phyloP scores from a whole-genome alignment of 2,329 filamentous ascomycete genomes.

The Colletotrichum shisoi region DNA sequence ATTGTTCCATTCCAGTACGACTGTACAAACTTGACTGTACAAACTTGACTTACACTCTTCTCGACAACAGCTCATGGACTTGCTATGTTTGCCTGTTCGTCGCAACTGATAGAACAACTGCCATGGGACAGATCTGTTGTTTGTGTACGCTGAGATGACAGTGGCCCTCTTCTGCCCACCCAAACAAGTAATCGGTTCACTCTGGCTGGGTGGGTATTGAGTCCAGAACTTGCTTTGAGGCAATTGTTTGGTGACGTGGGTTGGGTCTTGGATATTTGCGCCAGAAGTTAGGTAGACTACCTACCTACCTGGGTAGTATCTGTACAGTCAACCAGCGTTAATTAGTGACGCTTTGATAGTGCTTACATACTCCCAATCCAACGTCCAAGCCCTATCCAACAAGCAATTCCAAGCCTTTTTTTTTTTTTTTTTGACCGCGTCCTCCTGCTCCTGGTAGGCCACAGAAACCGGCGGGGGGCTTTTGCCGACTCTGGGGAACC shows the following conservation, averaged over 20 bases:
- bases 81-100: neutral
- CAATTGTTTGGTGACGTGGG: slow-evolving; percentile 25
- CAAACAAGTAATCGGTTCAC: neutral
- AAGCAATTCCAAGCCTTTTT: slow-evolving; percentile 1
- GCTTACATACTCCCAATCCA: slow-evolving; percentile 24
- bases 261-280: neutral
- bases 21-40: neutral
- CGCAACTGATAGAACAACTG: neutral
- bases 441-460: neutral
- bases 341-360: neutral
- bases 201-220: slow-evolving; percentile 23
- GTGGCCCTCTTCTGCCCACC: neutral
- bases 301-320: too few species aligned
- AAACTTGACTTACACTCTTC: neutral
- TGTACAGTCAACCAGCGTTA: neutral
- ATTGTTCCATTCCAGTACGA: neutral
- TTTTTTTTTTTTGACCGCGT: slow-evolving; percentile 3
- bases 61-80: neutral
- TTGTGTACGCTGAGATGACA: too few species aligned
- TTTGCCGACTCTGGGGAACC: slow-evolving; percentile 36
- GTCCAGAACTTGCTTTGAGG: slow-evolving; percentile 3
- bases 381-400: neutral
- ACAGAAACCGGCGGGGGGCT: slow-evolving; percentile 25
- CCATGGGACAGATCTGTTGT: neutral
- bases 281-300: too few species aligned